phyloP scores from a whole-genome alignment of 176 grass and related monocot species.

The Oropetium thomaeum region DNA sequence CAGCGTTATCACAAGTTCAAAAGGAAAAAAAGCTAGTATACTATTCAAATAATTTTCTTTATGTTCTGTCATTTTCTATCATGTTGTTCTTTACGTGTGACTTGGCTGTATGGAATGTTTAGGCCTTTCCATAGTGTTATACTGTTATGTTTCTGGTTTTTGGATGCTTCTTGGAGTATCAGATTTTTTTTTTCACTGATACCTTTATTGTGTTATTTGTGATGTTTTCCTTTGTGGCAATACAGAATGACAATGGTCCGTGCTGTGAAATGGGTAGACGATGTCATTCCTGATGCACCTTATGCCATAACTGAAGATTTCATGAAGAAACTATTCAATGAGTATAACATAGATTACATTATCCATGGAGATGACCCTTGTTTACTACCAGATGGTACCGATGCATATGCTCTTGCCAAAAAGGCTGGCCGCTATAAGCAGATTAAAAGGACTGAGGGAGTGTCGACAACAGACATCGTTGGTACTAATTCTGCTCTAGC shows the following conservation, averaged over 20 bases:
- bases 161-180: not conserved
- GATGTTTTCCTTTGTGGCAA: slow-evolving; percentile 6
- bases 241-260: slow-evolving; percentile 84
- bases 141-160: not conserved
- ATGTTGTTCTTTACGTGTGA: not conserved
- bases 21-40: too few relatives aligned
- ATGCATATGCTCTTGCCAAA: slow-evolving; percentile 91
- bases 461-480: slow-evolving; percentile 91
- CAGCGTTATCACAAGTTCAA: too few relatives aligned
- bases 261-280: slow-evolving; percentile 89
- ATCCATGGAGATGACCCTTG: slow-evolving; percentile 98
- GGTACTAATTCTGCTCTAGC: slow-evolving; percentile 44
- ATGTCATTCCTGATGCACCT: slow-evolving; percentile 85
- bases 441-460: slow-evolving; percentile 91
- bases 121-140: not conserved
- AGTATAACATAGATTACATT: slow-evolving; percentile 97
- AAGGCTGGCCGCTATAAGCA: slow-evolving; percentile 95
- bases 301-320: slow-evolving; percentile 95
- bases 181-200: not conserved
- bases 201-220: not conserved
- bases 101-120: not conserved
- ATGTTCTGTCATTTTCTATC: not conserved
- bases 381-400: slow-evolving; percentile 85
- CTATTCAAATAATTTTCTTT: too few relatives aligned
- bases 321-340: slow-evolving; percentile 84